phyloP scores from a whole-genome alignment of 208 protist genomes.

The Acanthamoeba sp. region DNA sequence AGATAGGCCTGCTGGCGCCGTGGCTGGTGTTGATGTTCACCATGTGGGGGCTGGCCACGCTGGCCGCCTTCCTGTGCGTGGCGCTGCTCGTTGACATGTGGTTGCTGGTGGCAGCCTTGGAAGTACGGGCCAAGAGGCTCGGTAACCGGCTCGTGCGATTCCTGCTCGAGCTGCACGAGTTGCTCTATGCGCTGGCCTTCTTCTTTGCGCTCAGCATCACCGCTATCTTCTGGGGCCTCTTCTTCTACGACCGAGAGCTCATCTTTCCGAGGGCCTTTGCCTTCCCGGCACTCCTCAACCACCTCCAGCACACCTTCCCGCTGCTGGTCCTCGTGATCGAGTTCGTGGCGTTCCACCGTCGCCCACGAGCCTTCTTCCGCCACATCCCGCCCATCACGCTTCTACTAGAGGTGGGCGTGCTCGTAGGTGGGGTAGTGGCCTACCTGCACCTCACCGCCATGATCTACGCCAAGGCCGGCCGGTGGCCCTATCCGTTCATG shows the following conservation, averaged over 20 bases:
- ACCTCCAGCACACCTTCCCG: conserved; percentile 22
- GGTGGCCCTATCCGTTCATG: conserved; percentile 60
- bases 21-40: conserved; percentile 48
- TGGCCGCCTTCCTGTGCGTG: neutral
- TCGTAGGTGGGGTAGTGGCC: neutral
- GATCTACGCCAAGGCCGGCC: neutral
- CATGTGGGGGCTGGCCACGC: neutral
- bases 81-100: neutral
- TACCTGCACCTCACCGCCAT: neutral
- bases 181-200: conserved; percentile 23
- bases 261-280: conserved; percentile 1
- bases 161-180: neutral
- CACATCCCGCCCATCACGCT: neutral
- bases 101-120: neutral
- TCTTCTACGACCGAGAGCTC: conserved; percentile 44
- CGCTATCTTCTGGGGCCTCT: conserved; percentile 32
- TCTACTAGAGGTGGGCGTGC: neutral
- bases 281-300: neutral
- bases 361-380: neutral
- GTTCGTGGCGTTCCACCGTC: neutral
- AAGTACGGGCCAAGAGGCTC: neutral
- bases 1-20: neutral
- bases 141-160: neutral
- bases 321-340: neutral
- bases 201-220: neutral